A percentile compares a stretch with the other conserved stretches of the same genome.
Evolutionary conservation across 345 rosid genomes (phyloP).

Genomic region (Salix exigua): DNA sequence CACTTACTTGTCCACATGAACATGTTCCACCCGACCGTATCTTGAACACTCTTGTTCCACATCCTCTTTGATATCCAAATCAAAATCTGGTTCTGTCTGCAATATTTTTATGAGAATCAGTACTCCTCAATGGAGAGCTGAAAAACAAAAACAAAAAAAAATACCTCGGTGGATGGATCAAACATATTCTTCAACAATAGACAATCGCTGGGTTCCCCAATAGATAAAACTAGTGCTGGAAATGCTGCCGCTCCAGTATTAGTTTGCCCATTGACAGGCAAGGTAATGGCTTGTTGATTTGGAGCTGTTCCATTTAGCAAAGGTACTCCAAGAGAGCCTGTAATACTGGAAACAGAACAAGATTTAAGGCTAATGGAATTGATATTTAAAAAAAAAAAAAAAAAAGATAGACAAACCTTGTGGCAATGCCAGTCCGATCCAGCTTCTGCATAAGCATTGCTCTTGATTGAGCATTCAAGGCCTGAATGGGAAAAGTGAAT

Average conservation of each 20-base stretch:
- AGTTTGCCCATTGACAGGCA: conserved; percentile 50
- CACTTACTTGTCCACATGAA: conserved; percentile 82
- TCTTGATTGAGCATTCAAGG: conserved; percentile 89
- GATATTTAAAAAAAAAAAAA: conserved; percentile 1
- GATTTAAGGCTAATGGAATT: not conserved
- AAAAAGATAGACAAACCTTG: not conserved
- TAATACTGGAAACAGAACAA: conserved; percentile 42
- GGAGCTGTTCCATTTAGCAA: conserved; percentile 55
- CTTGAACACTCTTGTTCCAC: conserved; percentile 81
- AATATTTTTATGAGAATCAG: conserved; percentile 15
- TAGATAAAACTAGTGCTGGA: conserved; percentile 46
- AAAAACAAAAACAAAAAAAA: conserved; percentile 14
- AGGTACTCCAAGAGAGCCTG: conserved; percentile 64
- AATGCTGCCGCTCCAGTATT: conserved; percentile 48
- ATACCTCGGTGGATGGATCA: conserved; percentile 83
- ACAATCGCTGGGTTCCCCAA: conserved; percentile 84
- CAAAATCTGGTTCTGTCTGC: conserved; percentile 85
- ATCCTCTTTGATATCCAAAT: conserved; percentile 71
- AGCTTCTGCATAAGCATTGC: conserved; percentile 80
- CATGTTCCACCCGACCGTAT: conserved; percentile 73
- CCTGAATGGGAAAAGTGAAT: conserved; percentile 32
- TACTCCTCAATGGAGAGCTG: not conserved
- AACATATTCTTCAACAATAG: conserved; percentile 87
- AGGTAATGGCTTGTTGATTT: conserved; percentile 43
- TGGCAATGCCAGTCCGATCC: conserved; percentile 46